A percentile compares a stretch with the other conserved stretches of the same genome.
Conservation (phyloP, 73 alveolate genomes). For the Chromera velia region DNA sequence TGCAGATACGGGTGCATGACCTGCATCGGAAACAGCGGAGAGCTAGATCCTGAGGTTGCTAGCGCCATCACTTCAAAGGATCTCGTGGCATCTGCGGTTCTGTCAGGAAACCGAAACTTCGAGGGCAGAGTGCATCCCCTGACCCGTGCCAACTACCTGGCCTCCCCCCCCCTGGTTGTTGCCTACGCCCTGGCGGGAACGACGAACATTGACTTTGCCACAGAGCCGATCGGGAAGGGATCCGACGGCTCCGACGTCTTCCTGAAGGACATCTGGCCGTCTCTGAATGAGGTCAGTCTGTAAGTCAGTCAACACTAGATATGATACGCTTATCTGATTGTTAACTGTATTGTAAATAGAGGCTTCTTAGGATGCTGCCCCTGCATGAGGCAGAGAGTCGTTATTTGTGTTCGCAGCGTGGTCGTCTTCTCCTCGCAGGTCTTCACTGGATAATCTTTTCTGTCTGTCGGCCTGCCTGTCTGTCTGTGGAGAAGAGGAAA, state of each 20-base stretch:
- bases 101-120: constrained; percentile 80
- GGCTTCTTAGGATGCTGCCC: too few relatives aligned
- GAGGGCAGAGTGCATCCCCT: constrained; percentile 85
- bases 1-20: constrained; percentile 89
- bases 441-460: too few relatives aligned
- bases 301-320: too few relatives aligned
- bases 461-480: too few relatives aligned
- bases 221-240: constrained; percentile 72
- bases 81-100: constrained; percentile 75
- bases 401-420: too few relatives aligned
- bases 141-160: constrained; percentile 83
- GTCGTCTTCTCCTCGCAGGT: too few relatives aligned
- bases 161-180: constrained; percentile 82
- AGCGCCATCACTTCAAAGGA: constrained; percentile 63
- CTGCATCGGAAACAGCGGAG: constrained; percentile 86
- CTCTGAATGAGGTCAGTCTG: constrained; percentile 55
- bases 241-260: constrained; percentile 70
- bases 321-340: too few relatives aligned
- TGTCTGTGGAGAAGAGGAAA: too few relatives aligned
- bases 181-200: constrained; percentile 86
- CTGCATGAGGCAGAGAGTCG: too few relatives aligned
- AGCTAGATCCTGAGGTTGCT: constrained; percentile 59
- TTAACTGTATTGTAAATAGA: too few relatives aligned
- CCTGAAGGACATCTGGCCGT: constrained; percentile 85
- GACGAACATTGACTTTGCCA: constrained; percentile 67